phyloP scores from a whole-genome alignment of 2,329 filamentous ascomycete genomes.

The Pestalotiopsis sp. region DNA sequence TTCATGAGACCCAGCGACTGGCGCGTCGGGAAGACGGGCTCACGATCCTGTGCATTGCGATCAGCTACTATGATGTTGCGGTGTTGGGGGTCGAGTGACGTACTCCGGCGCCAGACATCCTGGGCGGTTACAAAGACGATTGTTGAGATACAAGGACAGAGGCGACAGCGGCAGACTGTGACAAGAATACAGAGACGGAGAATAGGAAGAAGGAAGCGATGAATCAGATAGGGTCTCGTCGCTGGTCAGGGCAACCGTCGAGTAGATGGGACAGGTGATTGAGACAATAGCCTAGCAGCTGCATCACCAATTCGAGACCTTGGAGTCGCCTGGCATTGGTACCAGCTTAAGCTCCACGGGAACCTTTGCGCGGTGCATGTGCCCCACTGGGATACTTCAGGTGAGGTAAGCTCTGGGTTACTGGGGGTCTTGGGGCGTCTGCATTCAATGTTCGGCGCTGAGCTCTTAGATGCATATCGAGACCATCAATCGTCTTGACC shows the following conservation, averaged over 20 bases:
- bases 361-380: not conserved
- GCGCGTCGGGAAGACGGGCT: conserved; percentile 95
- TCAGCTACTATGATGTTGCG: conserved; percentile 7
- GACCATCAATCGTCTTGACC: not conserved
- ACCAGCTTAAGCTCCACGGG: not conserved
- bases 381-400: not conserved
- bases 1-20: conserved; percentile 98
- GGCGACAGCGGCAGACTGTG: not conserved
- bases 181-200: not conserved
- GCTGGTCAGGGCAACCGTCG: not conserved
- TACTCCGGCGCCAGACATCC: conserved; percentile 58
- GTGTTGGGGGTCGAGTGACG: conserved; percentile 17
- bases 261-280: not conserved
- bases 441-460: not conserved
- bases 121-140: conserved; percentile 15
- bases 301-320: not conserved
- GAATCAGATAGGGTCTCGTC: not conserved
- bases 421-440: no score
- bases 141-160: not conserved
- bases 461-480: not conserved
- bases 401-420: no score
- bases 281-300: not conserved
- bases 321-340: not conserved
- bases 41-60: conserved; percentile 68
- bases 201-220: not conserved